Evolutionary conservation across 2,329 filamentous ascomycete genomes (phyloP).

Genomic region (Aspergillus sp.): DNA sequence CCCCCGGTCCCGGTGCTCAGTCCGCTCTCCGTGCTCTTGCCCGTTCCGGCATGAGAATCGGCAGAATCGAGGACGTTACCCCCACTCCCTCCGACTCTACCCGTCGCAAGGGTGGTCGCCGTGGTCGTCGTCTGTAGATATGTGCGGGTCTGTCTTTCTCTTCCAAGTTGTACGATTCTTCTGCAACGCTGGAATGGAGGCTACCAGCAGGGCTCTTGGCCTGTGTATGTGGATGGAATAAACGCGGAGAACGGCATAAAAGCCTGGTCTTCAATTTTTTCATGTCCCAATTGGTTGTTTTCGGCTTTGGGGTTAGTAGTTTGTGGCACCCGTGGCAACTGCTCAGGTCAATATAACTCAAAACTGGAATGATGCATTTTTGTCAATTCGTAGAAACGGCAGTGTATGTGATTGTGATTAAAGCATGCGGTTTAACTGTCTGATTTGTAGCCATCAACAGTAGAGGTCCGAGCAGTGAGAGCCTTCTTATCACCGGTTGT

Average conservation of each 20-base stretch:
- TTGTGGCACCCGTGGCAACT: slow-evolving; percentile 24
- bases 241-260: slow-evolving; percentile 54
- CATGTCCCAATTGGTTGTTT: slow-evolving; percentile 34
- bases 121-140: slow-evolving; percentile 98
- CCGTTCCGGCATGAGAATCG: slow-evolving; percentile 99
- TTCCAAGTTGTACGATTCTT: slow-evolving; percentile 24
- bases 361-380: slow-evolving; percentile 18
- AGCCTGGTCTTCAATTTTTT: slow-evolving; percentile 52
- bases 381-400: not conserved
- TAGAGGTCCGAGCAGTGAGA: no score
- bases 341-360: slow-evolving; percentile 16
- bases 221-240: slow-evolving; percentile 49
- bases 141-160: slow-evolving; percentile 35
- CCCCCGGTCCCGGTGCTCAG: slow-evolving; percentile 97
- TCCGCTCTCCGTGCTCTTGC: slow-evolving; percentile 97
- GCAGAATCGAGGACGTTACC: slow-evolving; percentile 99
- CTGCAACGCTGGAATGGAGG: slow-evolving; percentile 34
- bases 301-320: slow-evolving; percentile 26
- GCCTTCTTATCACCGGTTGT: no score
- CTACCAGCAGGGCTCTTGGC: slow-evolving; percentile 31
- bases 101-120: slow-evolving; percentile 99
- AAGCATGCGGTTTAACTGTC: no score
- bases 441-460: not conserved
- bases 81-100: slow-evolving; percentile 99
- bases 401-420: not conserved